Base-by-base conservation (phyloP, 2,329 filamentous ascomycete species). In the Diaporthe velutina region DNA sequence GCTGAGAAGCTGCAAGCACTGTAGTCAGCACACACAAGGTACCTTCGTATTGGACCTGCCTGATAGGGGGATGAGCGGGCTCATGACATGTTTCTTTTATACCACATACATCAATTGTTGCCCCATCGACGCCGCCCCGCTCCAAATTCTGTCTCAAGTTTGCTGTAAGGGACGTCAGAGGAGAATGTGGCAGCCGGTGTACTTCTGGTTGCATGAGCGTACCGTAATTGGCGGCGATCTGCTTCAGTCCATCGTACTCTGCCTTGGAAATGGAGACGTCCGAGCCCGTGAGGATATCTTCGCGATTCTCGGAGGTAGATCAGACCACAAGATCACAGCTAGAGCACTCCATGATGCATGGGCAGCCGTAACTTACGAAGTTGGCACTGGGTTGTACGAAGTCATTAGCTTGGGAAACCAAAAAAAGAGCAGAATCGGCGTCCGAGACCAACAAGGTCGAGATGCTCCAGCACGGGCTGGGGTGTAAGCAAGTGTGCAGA, bases 171-270 rank as follows among this genome's bases (percentile, higher is more conserved):
- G 58, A 58, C 67, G 76, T 79, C 48, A 73, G 64, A 66, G 45
- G 17, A 78, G 38, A 22, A 60, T 75, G 72, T 55, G 68, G 77
- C 55, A 77, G 70, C 55, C 45, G 25, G 25, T 71, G 74, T 33
- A 19, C 45, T 57, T 54, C 42, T 45, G 28, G 45, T 19, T 35
- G 22, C 33, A 55, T 73, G 77, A 67, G 30, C 85, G 77, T 86
- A 92, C 91, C 84, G 79, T 91, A 92, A 81, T 92, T 87, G 75
- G 84, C 85, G 67, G 86, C 84, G 72, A 78, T 77, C 73, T 87
- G 82, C 78, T 91, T 86, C 75, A 95, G 85, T 66, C 82, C 82
- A 67, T 92, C 88, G 82, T 95, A 90, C 79, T 95, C 91, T 67
- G 83, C 81, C 79, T 87, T 90, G 50, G 89, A 84, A 72, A 95